Percentiles rank a stretch among this genome's conserved stretches.
Evolutionary conservation across 257 asterid genomes (phyloP).

Genomic region (Solanum pennellii): DNA sequence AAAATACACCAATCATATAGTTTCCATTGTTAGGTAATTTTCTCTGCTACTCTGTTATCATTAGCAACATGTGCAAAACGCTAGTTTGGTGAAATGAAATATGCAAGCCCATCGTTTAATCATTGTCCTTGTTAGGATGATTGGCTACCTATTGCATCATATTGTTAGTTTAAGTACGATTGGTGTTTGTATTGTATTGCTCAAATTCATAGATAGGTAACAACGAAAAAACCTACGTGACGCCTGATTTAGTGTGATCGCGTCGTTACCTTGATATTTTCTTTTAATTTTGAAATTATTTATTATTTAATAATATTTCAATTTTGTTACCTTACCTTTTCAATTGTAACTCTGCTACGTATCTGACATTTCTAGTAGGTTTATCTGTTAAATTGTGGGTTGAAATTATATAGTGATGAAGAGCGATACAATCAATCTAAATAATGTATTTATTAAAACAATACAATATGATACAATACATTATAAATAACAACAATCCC

Average conservation of each 20-base stretch:
- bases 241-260: fast-evolving
- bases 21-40: not conserved
- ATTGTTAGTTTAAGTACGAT: not conserved
- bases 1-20: not conserved
- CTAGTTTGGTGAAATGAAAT: not conserved
- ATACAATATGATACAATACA: too few species aligned
- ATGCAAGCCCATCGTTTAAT: not conserved
- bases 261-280: too few species aligned
- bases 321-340: too few species aligned
- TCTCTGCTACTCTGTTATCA: not conserved
- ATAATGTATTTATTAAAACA: too few species aligned
- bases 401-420: not conserved
- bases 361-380: too few species aligned
- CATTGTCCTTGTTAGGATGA: not conserved
- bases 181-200: too few species aligned
- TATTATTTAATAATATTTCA: too few species aligned
- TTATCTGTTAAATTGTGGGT: not conserved
- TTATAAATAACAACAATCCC: too few species aligned
- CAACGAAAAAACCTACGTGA: fast-evolving
- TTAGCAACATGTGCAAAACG: not conserved
- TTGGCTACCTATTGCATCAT: not conserved
- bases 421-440: not conserved
- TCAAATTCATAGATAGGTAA: not conserved
- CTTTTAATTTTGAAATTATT: too few species aligned
- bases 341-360: not conserved